Evolutionary conservation across 495 filamentous ascomycete species (phyloP), one percentile per base, ranked within the genome.

Genomic region (Aspergillus wentii): DNA sequence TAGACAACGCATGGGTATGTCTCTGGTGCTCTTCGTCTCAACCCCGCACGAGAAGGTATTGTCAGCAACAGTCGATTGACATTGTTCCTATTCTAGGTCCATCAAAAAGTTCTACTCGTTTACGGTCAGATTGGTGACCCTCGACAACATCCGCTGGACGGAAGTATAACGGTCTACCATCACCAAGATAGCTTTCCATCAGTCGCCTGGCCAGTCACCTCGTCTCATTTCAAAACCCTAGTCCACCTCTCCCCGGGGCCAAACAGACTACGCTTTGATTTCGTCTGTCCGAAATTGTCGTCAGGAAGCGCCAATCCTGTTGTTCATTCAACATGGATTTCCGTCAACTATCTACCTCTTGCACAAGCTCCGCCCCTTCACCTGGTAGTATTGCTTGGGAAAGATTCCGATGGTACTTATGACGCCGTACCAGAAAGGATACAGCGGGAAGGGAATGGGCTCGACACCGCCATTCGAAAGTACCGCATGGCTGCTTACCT

Each of bases 401-500:
- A 83, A 52, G 90, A 96, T 52, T 95, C 90, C 0, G 85, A 89
- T 7, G 86, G 76, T 4, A 88, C 83, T 0, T 95, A 84, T 43
- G 88, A 95, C 69, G 81, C 85, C 7, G 75, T 82, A 17, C 88
- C 88, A 1, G 79, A 88, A 36, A 71, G 83, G 22, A 60, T 74
- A 28, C 78, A 85, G 52, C 75, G 75, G 40, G 89, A 94, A 70
- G 88, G 85, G 3, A 91, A 91, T 54, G 76, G 74, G 2, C 51
- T 95, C 20, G 83, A 91, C 2, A 78, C 71, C 9, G 90, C 90
- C 0, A 74, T 92, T 46, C 74, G 76, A 39, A 95, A 95, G 59
- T 94, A 86, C 51, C 76, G 88, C 37, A 94, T 88, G 80, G 82
- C 88, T 16, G 89, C 88, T 13, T 94, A 95, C 56, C 72, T 96